Evolutionary conservation across 108 stramenopile genomes (phyloP).

Genomic region (Epipyxis sp.): DNA sequence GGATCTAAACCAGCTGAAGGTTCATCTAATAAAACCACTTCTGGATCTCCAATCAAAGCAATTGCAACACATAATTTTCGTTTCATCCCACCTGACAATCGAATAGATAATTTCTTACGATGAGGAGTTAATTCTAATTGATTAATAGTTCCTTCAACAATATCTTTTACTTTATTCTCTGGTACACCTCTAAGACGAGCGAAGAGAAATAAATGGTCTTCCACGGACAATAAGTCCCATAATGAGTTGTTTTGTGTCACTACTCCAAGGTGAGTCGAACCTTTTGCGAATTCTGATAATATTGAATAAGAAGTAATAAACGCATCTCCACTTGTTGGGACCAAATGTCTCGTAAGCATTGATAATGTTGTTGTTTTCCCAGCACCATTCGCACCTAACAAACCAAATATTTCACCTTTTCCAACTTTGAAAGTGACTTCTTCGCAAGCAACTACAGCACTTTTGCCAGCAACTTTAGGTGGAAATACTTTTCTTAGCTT

Average conservation of each 20-base stretch:
- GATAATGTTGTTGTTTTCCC: slow-evolving; percentile 62
- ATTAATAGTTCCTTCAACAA: slow-evolving; percentile 31
- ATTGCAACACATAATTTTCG: slow-evolving; percentile 50
- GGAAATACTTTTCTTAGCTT: slow-evolving; percentile 36
- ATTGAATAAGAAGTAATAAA: slow-evolving; percentile 41
- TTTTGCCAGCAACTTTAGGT: background rate
- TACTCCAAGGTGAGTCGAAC: background rate
- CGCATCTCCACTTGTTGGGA: slow-evolving; percentile 37
- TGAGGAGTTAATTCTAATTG: slow-evolving; percentile 44
- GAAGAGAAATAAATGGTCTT: slow-evolving; percentile 31
- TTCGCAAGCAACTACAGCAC: background rate
- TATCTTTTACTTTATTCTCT: background rate
- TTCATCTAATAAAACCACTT: slow-evolving; percentile 45
- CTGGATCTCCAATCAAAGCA: slow-evolving; percentile 40
- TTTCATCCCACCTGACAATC: slow-evolving; percentile 51
- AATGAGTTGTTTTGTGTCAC: slow-evolving; percentile 38
- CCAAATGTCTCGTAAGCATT: slow-evolving; percentile 55
- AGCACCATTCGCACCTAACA: slow-evolving; percentile 69
- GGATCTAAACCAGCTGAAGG: slow-evolving; percentile 77
- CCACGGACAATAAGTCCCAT: slow-evolving; percentile 18
- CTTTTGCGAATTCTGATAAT: background rate
- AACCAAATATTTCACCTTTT: slow-evolving; percentile 56
- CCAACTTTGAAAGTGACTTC: slow-evolving; percentile 4
- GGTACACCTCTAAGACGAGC: slow-evolving; percentile 17
- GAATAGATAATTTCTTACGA: slow-evolving; percentile 40